A percentile compares a stretch with the other conserved stretches of the same genome.
Evolutionary conservation across 2,329 filamentous ascomycete genomes (phyloP).

Genomic region (Penicillium sp.): DNA sequence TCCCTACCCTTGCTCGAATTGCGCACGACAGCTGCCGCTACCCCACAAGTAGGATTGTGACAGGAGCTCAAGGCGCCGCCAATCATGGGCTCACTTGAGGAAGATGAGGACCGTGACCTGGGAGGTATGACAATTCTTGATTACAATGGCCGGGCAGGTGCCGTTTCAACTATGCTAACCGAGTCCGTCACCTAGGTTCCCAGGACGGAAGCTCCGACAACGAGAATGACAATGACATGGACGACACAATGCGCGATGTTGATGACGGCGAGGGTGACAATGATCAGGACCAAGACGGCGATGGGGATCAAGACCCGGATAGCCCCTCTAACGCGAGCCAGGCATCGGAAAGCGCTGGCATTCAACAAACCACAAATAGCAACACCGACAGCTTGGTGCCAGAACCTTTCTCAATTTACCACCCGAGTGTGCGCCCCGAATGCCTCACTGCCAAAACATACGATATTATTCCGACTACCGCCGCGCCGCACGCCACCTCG

Average conservation of each 20-base stretch:
- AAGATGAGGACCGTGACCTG: slow-evolving; percentile 46
- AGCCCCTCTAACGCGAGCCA: slow-evolving; percentile 43
- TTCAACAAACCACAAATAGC: slow-evolving; percentile 49
- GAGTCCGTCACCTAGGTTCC: slow-evolving; percentile 36
- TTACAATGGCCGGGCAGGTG: slow-evolving; percentile 5
- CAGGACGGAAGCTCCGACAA: slow-evolving; percentile 52
- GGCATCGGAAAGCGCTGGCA: slow-evolving; percentile 37
- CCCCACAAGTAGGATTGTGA: neutral
- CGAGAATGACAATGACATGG: slow-evolving; percentile 35
- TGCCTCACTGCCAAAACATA: slow-evolving; percentile 78
- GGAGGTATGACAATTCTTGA: slow-evolving; percentile 30
- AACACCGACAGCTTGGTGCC: slow-evolving; percentile 33
- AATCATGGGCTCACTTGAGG: slow-evolving; percentile 36
- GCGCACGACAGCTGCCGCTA: neutral
- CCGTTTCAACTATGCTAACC: neutral
- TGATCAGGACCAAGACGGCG: slow-evolving; percentile 21
- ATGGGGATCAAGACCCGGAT: slow-evolving; percentile 38
- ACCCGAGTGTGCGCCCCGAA: slow-evolving; percentile 69
- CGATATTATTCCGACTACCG: slow-evolving; percentile 96
- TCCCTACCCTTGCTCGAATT: neutral
- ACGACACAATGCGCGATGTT: slow-evolving; percentile 46
- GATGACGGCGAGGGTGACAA: slow-evolving; percentile 42
- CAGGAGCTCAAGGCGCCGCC: neutral
- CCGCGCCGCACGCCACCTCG: slow-evolving; percentile 90
- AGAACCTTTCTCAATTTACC: slow-evolving; percentile 46